These are phyloP conservation scores for Penicillium roqueforti DNA, from an alignment of 495 filamentous ascomycete genomes.

Conservation along the genomic window DNA sequence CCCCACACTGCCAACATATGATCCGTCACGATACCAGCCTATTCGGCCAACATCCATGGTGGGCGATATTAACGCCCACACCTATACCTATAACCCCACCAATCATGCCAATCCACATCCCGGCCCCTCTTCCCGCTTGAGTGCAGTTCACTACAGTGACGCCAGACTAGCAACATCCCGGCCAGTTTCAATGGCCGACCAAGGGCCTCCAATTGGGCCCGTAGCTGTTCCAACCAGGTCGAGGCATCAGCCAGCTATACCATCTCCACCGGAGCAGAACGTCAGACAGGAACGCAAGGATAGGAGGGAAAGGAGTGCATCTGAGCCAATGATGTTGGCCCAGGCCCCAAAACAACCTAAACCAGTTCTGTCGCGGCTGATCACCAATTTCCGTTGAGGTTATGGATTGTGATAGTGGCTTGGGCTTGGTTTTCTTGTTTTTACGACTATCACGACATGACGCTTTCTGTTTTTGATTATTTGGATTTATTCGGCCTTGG, in stretches of 20 bases:
- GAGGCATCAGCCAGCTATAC: constrained; percentile 15
- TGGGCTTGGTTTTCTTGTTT: constrained; percentile 12
- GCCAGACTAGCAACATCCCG: constrained; percentile 17
- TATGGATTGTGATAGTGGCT: constrained; percentile 1
- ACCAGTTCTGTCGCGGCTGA: constrained; percentile 37
- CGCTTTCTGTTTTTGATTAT: background rate
- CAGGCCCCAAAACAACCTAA: constrained; percentile 27
- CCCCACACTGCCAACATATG: constrained; percentile 25
- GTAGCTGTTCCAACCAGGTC: background rate
- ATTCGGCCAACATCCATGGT: constrained; percentile 15
- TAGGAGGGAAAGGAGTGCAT: constrained; percentile 19
- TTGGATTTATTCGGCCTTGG: background rate
- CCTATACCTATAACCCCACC: constrained; percentile 2
- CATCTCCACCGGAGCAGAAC: constrained; percentile 2
- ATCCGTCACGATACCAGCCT: constrained; percentile 31
- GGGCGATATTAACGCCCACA: background rate
- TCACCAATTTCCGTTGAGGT: constrained; percentile 36
- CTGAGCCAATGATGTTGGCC: constrained; percentile 20
- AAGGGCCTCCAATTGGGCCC: background rate
- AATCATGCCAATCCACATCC: background rate
- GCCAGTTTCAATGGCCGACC: constrained; percentile 3
- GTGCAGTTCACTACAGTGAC: constrained; percentile 21
- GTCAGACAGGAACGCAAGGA: constrained; percentile 3
- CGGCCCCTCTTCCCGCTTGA: constrained; percentile 22
- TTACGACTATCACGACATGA: constrained; percentile 10